A percentile compares a stretch with the other conserved stretches of the same genome.
Evolutionary conservation across 208 protist genomes (phyloP).

Genomic region (Angomonas deanei): DNA sequence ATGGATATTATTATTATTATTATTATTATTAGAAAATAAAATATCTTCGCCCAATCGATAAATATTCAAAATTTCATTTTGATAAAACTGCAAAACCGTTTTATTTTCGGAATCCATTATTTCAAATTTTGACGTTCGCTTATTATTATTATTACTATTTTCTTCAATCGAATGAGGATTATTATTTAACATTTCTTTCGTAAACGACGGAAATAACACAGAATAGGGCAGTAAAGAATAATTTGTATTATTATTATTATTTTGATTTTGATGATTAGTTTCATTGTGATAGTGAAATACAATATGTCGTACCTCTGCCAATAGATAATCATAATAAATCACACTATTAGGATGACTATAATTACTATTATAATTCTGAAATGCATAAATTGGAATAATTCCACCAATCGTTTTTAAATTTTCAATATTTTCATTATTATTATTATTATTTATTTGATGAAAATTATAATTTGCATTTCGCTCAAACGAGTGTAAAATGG

Average conservation of each 20-base stretch:
- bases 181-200: background rate
- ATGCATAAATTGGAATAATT: background rate
- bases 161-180: no score
- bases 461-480: background rate
- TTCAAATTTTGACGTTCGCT: background rate
- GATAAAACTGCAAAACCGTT: no score
- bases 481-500: background rate
- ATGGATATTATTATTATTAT: constrained; percentile 3
- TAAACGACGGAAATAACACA: constrained; percentile 40
- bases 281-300: background rate
- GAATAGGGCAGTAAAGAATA: constrained; percentile 22
- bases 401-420: background rate
- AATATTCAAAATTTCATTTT: background rate
- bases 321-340: background rate
- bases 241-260: background rate
- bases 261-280: background rate
- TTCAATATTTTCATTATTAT: constrained; percentile 3
- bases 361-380: background rate
- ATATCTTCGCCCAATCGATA: background rate
- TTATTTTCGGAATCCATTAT: no score
- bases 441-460: constrained; percentile 2
- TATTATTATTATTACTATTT: background rate
- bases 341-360: background rate
- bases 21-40: background rate
- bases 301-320: background rate